A percentile compares a stretch with the other conserved stretches of the same genome.
phyloP scores from a whole-genome alignment of 1,284 basidiomycete genomes.

The Naganishia sp. region DNA sequence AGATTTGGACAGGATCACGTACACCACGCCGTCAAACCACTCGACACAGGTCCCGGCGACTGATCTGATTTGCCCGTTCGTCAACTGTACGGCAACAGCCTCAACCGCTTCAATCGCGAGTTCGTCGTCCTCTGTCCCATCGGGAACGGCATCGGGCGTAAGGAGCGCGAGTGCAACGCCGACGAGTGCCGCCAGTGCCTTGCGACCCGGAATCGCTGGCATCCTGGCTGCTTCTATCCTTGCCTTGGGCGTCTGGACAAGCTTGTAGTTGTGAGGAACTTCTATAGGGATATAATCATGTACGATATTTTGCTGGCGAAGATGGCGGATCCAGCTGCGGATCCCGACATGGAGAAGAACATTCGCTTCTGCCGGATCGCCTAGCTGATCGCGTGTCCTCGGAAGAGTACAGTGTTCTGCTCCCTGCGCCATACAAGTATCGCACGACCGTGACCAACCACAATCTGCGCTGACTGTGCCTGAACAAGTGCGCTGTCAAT shows the following conservation, averaged over 20 bases:
- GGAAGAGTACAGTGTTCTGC: no score
- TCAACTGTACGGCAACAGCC: slow-evolving; percentile 23
- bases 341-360: no score
- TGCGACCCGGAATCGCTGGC: background rate
- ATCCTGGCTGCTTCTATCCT: background rate
- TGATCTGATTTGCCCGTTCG: slow-evolving; percentile 25
- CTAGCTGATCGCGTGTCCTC: no score
- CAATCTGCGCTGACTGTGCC: no score
- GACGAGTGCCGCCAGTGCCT: background rate
- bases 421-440: no score
- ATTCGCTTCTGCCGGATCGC: no score
- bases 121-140: background rate
- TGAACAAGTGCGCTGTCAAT: no score
- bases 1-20: slow-evolving; percentile 53
- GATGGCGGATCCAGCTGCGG: no score
- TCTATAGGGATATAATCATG: no score
- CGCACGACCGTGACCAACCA: no score
- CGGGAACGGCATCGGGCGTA: background rate
- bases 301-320: no score
- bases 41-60: slow-evolving; percentile 2
- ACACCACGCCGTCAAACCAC: slow-evolving; percentile 46
- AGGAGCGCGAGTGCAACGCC: background rate
- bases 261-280: background rate
- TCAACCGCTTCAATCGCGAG: slow-evolving; percentile 17
- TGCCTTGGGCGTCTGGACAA: background rate